Conservation (phyloP, 306 rosid genomes). For the Abrus precatorius region DNA sequence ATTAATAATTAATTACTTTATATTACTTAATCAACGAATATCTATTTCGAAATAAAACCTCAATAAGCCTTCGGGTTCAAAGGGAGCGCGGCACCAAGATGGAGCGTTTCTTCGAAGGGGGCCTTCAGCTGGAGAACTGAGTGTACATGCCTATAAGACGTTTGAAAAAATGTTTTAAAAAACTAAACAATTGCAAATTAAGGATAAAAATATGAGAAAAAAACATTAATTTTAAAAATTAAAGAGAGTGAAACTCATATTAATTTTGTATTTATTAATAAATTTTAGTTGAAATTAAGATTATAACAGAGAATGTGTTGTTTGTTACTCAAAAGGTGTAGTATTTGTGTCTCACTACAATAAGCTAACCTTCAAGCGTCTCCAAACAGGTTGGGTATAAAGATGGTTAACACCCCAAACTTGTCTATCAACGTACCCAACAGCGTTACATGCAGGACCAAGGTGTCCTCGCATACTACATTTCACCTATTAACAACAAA, state of each 20-base stretch:
- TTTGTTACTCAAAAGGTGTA: neutral
- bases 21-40: neutral
- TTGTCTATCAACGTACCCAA: constrained; percentile 74
- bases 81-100: constrained; percentile 72
- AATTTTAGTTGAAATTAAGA: too few species aligned
- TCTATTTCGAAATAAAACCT: constrained; percentile 47
- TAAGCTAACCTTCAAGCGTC: constrained; percentile 56
- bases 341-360: neutral
- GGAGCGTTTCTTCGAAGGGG: constrained; percentile 65
- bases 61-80: constrained; percentile 80
- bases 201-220: too few species aligned
- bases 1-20: too few species aligned
- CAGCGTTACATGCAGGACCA: constrained; percentile 84
- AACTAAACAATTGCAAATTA: too few species aligned
- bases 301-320: too few species aligned
- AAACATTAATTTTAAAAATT: too few species aligned
- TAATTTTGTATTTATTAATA: too few species aligned
- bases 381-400: constrained; percentile 74
- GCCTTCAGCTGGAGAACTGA: constrained; percentile 56
- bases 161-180: too few species aligned
- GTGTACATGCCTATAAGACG: constrained; percentile 64
- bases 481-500: constrained; percentile 51
- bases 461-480: constrained; percentile 82
- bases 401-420: constrained; percentile 84
- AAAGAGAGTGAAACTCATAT: too few species aligned